Evolutionary conservation across 345 rosid species (phyloP), one percentile per base, ranked within the genome.

Genomic region (Eucalyptus curtisii): DNA sequence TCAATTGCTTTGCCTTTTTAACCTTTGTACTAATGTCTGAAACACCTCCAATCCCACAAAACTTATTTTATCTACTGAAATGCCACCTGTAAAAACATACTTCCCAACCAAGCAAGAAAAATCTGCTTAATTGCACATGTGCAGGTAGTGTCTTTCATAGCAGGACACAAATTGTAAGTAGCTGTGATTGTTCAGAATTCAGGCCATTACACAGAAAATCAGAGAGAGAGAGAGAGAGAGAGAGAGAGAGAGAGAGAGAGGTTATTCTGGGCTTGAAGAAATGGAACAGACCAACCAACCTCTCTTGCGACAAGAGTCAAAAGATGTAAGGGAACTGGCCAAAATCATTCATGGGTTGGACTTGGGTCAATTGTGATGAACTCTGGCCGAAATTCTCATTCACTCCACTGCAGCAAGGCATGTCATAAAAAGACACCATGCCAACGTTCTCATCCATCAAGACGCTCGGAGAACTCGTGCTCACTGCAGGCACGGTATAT

Each of bases 321-420:
- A 86, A 88, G 57, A 90, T 84, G 89, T 88, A 92, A 61, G 94
- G 94, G 87, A 91, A 85, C 88, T 95, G 93, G 90, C 89, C 91
- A 88, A 88, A 89, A 89, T 93, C 95, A 79, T 90, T 86, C 82
- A 40, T 76, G 27, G 84, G 88, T 86, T 50, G 90, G 48, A 42
- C 87, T 91, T 55, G 90, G 57, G 82, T 88, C 45, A 90, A 86
- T n/a, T 92, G 92, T 61, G 87, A 71, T 8, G 92, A 90, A 87
- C 52, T 91, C 85, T 88, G 93, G 91, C 87, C 85, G 90, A 92
- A 94, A 87, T 95, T 90, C 42, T 93, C 95, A 59, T 91, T 88
- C 89, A 92, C 89, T 87, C 82, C 88, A 5, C 94, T 91, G 87
- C 64, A 49, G 79, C 92, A 68, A 92, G 94, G 85, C 90, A 89